A percentile compares a stretch with the other conserved stretches of the same genome.
phyloP scores from a whole-genome alignment of 805 yeast species.

The Yueomyces sinensis region DNA sequence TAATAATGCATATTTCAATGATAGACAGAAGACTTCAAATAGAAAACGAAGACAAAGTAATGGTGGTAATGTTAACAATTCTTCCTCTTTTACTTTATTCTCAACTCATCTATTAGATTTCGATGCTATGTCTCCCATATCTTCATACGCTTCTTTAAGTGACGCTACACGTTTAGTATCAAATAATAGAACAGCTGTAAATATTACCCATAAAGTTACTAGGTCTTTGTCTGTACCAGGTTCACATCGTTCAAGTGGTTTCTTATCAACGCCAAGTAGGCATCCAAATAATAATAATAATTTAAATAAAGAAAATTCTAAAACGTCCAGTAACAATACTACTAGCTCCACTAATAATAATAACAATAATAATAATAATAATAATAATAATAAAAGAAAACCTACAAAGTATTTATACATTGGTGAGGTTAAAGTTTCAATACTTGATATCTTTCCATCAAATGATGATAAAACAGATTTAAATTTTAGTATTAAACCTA shows the following conservation, averaged over 20 bases:
- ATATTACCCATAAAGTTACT: too few species aligned
- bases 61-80: too few species aligned
- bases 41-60: too few species aligned
- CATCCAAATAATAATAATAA: neutral
- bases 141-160: neutral
- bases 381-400: neutral
- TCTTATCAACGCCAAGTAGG: too few species aligned
- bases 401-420: conserved; percentile 13
- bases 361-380: too few species aligned
- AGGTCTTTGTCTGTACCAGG: neutral
- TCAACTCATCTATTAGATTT: too few species aligned
- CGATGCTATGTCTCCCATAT: too few species aligned
- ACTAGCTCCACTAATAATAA: neutral
- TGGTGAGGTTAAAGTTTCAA: conserved; percentile 20
- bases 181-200: neutral
- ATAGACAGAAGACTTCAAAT: too few species aligned
- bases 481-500: conserved; percentile 8
- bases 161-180: neutral
- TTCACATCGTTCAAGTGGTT: neutral
- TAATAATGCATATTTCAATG: neutral
- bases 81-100: neutral
- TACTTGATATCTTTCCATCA: conserved; percentile 13
- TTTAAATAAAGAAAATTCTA: neutral
- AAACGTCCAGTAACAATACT: neutral
- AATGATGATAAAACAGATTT: conserved; percentile 6